Conservation (phyloP, 2,329 filamentous ascomycete genomes). For the Aspergillus sp. region DNA sequence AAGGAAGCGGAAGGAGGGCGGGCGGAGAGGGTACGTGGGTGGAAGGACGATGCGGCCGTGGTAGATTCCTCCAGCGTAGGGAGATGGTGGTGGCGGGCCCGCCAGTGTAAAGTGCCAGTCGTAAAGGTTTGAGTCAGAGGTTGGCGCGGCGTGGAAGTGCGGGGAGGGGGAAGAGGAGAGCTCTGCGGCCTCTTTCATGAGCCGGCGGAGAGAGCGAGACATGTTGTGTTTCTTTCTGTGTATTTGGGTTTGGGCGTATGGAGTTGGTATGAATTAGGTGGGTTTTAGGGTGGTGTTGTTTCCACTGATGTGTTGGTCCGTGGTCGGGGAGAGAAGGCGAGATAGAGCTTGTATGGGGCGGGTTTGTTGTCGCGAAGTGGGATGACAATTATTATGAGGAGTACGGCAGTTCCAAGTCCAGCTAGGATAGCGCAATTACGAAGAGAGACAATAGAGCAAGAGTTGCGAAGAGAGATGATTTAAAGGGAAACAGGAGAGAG, state of each 20-base stretch:
- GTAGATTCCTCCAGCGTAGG: conserved; percentile 81
- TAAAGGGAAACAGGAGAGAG: background rate
- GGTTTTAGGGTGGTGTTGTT: background rate
- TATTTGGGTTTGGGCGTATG: background rate
- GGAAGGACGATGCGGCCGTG: conserved; percentile 94
- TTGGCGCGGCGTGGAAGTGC: conserved; percentile 79
- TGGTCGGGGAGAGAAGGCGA: background rate
- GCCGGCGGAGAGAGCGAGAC: conserved; percentile 37
- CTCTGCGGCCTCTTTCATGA: conserved; percentile 83
- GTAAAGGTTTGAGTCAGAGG: conserved; percentile 83
- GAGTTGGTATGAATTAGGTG: background rate
- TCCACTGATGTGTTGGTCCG: background rate
- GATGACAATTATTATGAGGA: background rate
- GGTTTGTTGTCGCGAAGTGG: background rate
- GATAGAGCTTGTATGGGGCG: background rate
- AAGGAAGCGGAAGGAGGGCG: conserved; percentile 92
- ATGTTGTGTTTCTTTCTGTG: conserved; percentile 14
- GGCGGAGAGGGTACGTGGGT: conserved; percentile 83
- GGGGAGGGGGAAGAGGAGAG: conserved; percentile 75
- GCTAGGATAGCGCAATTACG: background rate
- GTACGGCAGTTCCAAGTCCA: background rate
- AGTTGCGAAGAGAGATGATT: background rate
- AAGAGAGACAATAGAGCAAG: background rate
- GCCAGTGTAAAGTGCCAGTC: conserved; percentile 99
- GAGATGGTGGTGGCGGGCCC: conserved; percentile 75